These are phyloP conservation scores for Pyrenophora teres DNA, from an alignment of 2,329 filamentous ascomycete species.

Conservation along the genomic window DNA sequence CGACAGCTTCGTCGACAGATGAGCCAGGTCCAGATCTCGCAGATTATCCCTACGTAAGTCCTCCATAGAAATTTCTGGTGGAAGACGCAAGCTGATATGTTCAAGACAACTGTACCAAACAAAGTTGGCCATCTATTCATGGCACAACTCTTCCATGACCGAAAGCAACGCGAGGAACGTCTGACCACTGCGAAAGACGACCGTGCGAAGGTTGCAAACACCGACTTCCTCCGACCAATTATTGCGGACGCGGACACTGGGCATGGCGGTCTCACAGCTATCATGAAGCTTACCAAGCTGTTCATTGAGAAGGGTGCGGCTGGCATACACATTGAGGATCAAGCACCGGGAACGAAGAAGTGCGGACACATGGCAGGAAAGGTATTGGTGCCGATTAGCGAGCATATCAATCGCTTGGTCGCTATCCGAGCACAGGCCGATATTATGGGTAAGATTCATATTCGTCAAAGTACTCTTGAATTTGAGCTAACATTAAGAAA, in stretches of 20 bases:
- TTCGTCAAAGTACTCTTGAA: background rate
- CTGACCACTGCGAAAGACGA: conserved; percentile 74
- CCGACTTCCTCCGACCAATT: conserved; percentile 94
- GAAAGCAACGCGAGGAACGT: conserved; percentile 96
- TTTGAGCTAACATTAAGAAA: background rate
- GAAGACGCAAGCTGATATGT: conserved; percentile 14
- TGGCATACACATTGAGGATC: conserved; percentile 98
- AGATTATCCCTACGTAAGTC: conserved; percentile 74
- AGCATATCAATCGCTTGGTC: conserved; percentile 97
- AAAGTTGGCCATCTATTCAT: conserved; percentile 98
- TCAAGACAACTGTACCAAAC: conserved; percentile 92
- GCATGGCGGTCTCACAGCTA: conserved; percentile 94
- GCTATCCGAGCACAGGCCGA: conserved; percentile 97
- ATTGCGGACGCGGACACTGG: conserved; percentile 97
- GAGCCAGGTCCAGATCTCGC: conserved; percentile 97
- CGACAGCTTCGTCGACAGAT: conserved; percentile 90
- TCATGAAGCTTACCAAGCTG: conserved; percentile 99
- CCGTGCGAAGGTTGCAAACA: conserved; percentile 73
- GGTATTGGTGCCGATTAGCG: conserved; percentile 92
- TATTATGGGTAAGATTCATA: conserved; percentile 76
- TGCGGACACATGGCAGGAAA: conserved; percentile 99
- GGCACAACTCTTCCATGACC: conserved; percentile 98
- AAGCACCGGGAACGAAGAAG: conserved; percentile 98
- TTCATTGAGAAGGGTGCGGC: conserved; percentile 96
- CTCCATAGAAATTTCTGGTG: background rate